These are phyloP conservation scores for Primulina huaijiensis DNA, from an alignment of 257 asterid genomes.

Conservation along the genomic window DNA sequence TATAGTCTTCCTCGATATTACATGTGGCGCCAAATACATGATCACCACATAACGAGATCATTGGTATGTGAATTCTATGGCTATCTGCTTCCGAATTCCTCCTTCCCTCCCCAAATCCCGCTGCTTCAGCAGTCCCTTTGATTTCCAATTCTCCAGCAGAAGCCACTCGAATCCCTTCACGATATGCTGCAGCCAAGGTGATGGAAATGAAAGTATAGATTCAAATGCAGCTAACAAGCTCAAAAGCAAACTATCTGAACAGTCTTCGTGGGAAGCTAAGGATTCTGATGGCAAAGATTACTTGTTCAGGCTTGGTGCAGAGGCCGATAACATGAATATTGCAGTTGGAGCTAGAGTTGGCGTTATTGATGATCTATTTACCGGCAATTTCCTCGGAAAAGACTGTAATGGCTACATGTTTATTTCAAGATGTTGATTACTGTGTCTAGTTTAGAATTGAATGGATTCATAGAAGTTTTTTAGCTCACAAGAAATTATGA, in stretches of 20 bases:
- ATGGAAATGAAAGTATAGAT: conserved; percentile 30
- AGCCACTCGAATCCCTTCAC: conserved; percentile 27
- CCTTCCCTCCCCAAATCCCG: conserved; percentile 28
- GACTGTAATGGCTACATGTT: conserved; percentile 48
- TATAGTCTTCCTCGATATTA: too few relatives aligned
- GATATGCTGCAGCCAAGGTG: conserved; percentile 35
- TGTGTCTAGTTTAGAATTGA: not conserved
- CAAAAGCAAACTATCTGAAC: conserved; percentile 56
- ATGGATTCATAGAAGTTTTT: not conserved
- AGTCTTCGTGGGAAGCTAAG: conserved; percentile 89
- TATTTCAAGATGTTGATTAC: conserved; percentile 5
- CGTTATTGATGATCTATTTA: conserved; percentile 76
- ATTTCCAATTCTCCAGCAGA: conserved; percentile 26
- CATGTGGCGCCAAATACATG: not conserved
- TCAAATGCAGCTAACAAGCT: conserved; percentile 28
- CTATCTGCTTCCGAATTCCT: not conserved
- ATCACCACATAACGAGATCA: not conserved
- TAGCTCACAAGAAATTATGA: not conserved
- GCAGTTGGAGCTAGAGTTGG: conserved; percentile 96
- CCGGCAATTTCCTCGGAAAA: conserved; percentile 95
- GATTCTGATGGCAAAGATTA: conserved; percentile 89
- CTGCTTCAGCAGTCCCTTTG: conserved; percentile 25
- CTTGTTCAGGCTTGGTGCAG: conserved; percentile 79
- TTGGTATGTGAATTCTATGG: not conserved
- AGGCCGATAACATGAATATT: conserved; percentile 93